These are phyloP conservation scores for Collybia sp. DNA, from an alignment of 768 basidiomycete genomes.

Conservation along the genomic window DNA sequence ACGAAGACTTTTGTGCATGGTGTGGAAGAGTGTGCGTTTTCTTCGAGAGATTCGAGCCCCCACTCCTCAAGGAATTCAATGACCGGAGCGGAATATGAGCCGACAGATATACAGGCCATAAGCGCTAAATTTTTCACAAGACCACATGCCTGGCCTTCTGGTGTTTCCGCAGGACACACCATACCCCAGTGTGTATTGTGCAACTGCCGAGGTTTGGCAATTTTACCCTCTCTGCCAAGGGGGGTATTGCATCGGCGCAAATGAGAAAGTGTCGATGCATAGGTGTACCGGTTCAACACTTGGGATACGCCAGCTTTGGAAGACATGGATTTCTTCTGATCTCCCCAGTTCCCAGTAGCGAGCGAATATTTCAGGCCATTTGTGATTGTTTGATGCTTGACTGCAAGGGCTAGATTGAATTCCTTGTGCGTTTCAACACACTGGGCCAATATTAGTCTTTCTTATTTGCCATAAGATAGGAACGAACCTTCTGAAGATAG, in stretches of 20 bases:
- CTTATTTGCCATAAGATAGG: neutral
- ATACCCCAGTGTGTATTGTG: constrained; percentile 99
- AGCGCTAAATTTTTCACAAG: constrained; percentile 97
- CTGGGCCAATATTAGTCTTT: constrained; percentile 33
- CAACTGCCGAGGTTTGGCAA: constrained; percentile 97
- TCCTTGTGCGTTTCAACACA: constrained; percentile 96
- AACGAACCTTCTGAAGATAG: constrained; percentile 86
- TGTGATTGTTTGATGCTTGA: constrained; percentile 96
- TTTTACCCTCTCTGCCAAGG: constrained; percentile 96
- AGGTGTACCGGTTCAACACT: constrained; percentile 97
- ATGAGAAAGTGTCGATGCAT: constrained; percentile 97
- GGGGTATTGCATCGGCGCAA: constrained; percentile 98
- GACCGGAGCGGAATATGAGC: constrained; percentile 91
- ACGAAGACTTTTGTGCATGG: constrained; percentile 96
- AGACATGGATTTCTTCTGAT: constrained; percentile 98
- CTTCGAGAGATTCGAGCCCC: constrained; percentile 93
- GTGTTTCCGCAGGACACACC: constrained; percentile 99
- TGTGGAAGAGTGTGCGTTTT: constrained; percentile 81
- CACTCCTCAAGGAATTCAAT: constrained; percentile 99
- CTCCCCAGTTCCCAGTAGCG: constrained; percentile 99
- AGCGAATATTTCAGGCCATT: constrained; percentile 98
- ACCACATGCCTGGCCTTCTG: constrained; percentile 99
- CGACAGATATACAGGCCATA: constrained; percentile 98
- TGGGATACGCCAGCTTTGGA: constrained; percentile 98
- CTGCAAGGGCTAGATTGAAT: constrained; percentile 86